These are phyloP conservation scores for Pichia deserticola DNA, from an alignment of 805 yeast genomes.

Conservation along the genomic window DNA sequence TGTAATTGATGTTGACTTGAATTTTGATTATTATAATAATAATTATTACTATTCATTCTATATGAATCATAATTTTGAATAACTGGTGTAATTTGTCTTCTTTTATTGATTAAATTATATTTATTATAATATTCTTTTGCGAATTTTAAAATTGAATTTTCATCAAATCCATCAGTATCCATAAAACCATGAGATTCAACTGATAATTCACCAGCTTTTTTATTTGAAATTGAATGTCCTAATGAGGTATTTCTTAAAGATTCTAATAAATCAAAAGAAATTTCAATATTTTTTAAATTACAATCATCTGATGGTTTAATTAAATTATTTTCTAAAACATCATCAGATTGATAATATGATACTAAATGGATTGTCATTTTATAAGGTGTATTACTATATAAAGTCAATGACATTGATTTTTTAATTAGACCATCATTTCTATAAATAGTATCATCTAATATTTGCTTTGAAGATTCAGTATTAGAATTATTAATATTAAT, in stretches of 20 bases:
- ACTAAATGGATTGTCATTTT: slow-evolving; percentile 60
- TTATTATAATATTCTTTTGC: slow-evolving; percentile 12
- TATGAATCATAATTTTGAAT: background rate
- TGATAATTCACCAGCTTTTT: slow-evolving; percentile 6
- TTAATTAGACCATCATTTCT: slow-evolving; percentile 72
- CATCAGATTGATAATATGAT: slow-evolving; percentile 70
- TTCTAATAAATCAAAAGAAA: slow-evolving; percentile 42
- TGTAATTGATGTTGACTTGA: slow-evolving; percentile 7
- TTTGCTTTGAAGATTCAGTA: background rate
- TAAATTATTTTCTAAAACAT: slow-evolving; percentile 54
- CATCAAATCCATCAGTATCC: slow-evolving; percentile 20
- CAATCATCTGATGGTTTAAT: slow-evolving; percentile 50
- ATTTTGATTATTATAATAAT: background rate
- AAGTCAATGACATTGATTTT: slow-evolving; percentile 68
- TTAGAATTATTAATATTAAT: background rate
- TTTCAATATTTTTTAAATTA: slow-evolving; percentile 39
- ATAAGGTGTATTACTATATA: slow-evolving; percentile 25
- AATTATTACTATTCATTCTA: background rate
- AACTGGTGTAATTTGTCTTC: slow-evolving; percentile 6
- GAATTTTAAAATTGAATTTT: slow-evolving; percentile 12
- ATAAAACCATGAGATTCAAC: slow-evolving; percentile 16
- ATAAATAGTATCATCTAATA: slow-evolving; percentile 36
- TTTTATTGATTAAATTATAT: slow-evolving; percentile 4
- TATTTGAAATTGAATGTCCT: slow-evolving; percentile 34
- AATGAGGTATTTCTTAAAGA: slow-evolving; percentile 52